phyloP scores from a whole-genome alignment of 352 stramenopile genomes.

The Globisporangium splendens region DNA sequence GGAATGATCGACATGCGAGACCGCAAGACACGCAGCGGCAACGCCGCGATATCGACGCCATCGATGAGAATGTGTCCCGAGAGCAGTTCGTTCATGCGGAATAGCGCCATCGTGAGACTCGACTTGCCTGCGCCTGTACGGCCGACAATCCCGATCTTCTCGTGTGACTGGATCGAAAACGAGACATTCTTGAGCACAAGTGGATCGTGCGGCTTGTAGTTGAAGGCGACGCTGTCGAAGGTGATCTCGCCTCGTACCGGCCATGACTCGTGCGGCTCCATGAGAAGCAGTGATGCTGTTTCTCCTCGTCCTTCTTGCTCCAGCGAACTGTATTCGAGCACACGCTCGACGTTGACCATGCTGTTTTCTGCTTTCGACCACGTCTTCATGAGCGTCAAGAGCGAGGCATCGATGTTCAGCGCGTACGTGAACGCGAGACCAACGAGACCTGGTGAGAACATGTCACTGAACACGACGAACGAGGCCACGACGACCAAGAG shows the following conservation, averaged over 20 bases:
- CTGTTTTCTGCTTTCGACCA: conserved; percentile 32
- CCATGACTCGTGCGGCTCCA: conserved; percentile 42
- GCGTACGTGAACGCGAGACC: conserved; percentile 87
- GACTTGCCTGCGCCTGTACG: conserved; percentile 65
- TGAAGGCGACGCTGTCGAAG: conserved; percentile 53
- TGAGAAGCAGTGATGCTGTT: conserved; percentile 7
- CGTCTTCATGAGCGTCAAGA: conserved; percentile 36
- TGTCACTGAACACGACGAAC: conserved; percentile 31
- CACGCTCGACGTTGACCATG: conserved; percentile 45
- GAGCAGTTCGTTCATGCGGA: conserved; percentile 68
- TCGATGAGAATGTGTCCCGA: conserved; percentile 29
- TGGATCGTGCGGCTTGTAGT: neutral
- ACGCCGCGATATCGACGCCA: conserved; percentile 59
- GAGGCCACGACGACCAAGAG: conserved; percentile 31
- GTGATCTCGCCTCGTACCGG: conserved; percentile 55
- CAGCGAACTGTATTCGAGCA: conserved; percentile 43
- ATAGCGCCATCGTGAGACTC: conserved; percentile 71
- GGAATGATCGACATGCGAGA: conserved; percentile 28
- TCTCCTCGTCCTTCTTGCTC: conserved; percentile 13
- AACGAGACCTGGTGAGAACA: conserved; percentile 52
- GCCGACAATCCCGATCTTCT: conserved; percentile 9
- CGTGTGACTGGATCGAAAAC: neutral
- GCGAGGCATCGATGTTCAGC: conserved; percentile 77
- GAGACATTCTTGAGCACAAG: no score
- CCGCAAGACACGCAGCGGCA: conserved; percentile 72